Percentiles rank a stretch among this genome's conserved stretches.
phyloP scores from a whole-genome alignment of 352 stramenopile species.

The Pythium plurisporium region DNA sequence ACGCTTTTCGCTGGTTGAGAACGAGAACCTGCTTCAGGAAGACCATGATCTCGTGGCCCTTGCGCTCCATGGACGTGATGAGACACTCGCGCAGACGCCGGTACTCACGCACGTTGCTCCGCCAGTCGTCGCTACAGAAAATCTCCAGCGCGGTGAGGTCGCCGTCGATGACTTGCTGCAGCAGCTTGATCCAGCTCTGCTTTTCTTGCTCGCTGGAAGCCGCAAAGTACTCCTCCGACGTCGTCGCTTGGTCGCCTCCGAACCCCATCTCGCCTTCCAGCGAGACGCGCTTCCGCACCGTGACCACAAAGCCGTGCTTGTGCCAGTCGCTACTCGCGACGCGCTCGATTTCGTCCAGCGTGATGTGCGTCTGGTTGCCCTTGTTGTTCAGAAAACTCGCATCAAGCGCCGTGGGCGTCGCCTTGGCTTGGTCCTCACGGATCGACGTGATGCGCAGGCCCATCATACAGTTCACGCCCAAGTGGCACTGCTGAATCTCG shows the following conservation, averaged over 20 bases:
- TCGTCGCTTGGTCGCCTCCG: slow-evolving; percentile 27
- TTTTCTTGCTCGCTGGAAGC: slow-evolving; percentile 60
- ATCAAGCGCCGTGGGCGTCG: slow-evolving; percentile 33
- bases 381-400: slow-evolving; percentile 51
- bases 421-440: slow-evolving; percentile 35
- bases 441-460: slow-evolving; percentile 67
- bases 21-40: slow-evolving; percentile 79
- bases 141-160: slow-evolving; percentile 82
- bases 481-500: slow-evolving; percentile 57
- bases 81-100: slow-evolving; percentile 66
- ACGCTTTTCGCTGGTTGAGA: slow-evolving; percentile 51
- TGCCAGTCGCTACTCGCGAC: slow-evolving; percentile 72
- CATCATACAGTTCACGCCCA: slow-evolving; percentile 88
- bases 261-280: slow-evolving; percentile 10
- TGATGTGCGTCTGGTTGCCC: slow-evolving; percentile 63
- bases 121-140: slow-evolving; percentile 87
- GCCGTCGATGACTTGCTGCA: slow-evolving; percentile 73
- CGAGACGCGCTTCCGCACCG: slow-evolving; percentile 48
- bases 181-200: slow-evolving; percentile 58
- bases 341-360: slow-evolving; percentile 77
- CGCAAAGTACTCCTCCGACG: slow-evolving; percentile 71
- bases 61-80: slow-evolving; percentile 81
- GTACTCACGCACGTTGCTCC: slow-evolving; percentile 85
- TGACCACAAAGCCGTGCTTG: slow-evolving; percentile 64
- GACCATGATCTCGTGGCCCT: slow-evolving; percentile 75